Evolutionary conservation across 768 basidiomycete species (phyloP).

Genomic region (Russula abietina): DNA sequence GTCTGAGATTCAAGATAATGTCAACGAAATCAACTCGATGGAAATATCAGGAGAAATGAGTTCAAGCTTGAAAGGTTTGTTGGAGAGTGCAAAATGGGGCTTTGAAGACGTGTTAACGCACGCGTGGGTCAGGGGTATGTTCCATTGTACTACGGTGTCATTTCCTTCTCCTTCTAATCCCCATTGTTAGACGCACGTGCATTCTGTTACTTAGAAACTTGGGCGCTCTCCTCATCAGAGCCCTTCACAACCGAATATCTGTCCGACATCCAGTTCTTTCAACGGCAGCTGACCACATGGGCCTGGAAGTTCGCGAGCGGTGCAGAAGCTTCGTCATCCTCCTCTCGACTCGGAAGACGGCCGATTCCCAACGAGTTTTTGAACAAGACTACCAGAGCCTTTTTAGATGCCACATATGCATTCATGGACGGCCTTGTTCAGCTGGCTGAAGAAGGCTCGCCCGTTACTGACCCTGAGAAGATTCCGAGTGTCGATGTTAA

Average conservation of each 20-base stretch:
- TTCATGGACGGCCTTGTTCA: conserved; percentile 82
- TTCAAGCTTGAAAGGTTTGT: conserved; percentile 60
- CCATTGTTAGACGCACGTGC: conserved; percentile 60
- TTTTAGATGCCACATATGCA: conserved; percentile 78
- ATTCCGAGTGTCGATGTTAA: conserved; percentile 31
- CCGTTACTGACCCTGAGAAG: conserved; percentile 37
- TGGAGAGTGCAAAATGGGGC: conserved; percentile 82
- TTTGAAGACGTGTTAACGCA: conserved; percentile 76
- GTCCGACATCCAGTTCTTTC: conserved; percentile 71
- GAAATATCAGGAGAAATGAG: conserved; percentile 74
- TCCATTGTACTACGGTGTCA: neutral
- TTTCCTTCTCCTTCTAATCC: neutral
- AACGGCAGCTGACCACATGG: conserved; percentile 65
- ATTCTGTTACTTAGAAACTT: conserved; percentile 84
- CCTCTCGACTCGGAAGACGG: conserved; percentile 50
- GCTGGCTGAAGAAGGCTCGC: conserved; percentile 67
- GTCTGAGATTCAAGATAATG: conserved; percentile 79
- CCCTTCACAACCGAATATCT: conserved; percentile 70
- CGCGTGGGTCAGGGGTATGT: conserved; percentile 77
- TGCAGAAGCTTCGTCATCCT: conserved; percentile 48
- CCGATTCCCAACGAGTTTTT: conserved; percentile 58
- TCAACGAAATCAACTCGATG: conserved; percentile 70
- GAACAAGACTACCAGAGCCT: conserved; percentile 73
- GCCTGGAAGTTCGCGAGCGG: conserved; percentile 81
- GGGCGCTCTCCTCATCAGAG: conserved; percentile 59